Evolutionary conservation across 1,284 basidiomycete genomes (phyloP).

Genomic region (Tylopilus orsonianus): DNA sequence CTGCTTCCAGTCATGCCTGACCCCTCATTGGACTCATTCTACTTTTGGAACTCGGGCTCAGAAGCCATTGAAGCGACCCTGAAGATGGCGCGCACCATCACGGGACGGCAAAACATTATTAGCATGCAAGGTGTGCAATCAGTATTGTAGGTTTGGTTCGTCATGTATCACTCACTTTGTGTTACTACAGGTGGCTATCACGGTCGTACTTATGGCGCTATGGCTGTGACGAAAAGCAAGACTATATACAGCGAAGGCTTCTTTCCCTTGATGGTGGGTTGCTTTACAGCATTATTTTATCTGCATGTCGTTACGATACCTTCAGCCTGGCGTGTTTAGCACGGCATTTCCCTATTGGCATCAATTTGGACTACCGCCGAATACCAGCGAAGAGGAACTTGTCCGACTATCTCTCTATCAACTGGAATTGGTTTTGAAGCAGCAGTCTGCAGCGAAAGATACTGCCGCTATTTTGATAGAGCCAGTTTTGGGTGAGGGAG

Average conservation of each 20-base stretch:
- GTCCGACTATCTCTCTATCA: constrained; percentile 76
- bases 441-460: constrained; percentile 83
- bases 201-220: constrained; percentile 84
- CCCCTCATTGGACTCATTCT: constrained; percentile 88
- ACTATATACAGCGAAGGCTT: constrained; percentile 84
- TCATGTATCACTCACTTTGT: constrained; percentile 3
- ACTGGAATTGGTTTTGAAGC: constrained; percentile 79
- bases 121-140: constrained; percentile 71
- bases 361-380: constrained; percentile 67
- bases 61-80: constrained; percentile 86
- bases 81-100: constrained; percentile 78
- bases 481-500: constrained; percentile 91
- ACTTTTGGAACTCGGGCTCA: constrained; percentile 94
- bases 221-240: constrained; percentile 89
- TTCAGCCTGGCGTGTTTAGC: constrained; percentile 79
- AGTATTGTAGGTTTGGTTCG: not conserved
- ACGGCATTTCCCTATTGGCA: constrained; percentile 95
- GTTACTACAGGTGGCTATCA: constrained; percentile 68
- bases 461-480: constrained; percentile 93
- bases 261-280: constrained; percentile 76
- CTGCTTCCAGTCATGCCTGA: constrained; percentile 85
- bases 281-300: not conserved
- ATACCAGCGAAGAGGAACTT: constrained; percentile 66
- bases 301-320: not conserved
- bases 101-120: constrained; percentile 85